A percentile compares a stretch with the other conserved stretches of the same genome.
Conservation (phyloP, 768 basidiomycete genomes). For the Hericium erinaceus region DNA sequence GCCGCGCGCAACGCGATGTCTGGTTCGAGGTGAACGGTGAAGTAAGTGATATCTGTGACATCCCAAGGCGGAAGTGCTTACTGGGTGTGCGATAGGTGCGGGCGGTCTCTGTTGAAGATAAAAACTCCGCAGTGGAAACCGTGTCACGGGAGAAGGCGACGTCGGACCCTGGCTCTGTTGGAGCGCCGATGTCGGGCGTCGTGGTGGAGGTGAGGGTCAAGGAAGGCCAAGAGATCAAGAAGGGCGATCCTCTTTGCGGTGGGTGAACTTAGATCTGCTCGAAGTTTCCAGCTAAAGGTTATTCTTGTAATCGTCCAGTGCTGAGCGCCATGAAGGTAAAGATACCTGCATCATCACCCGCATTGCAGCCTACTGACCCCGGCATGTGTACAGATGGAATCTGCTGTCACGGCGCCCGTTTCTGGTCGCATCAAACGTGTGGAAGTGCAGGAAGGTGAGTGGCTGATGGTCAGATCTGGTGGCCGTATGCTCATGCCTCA, state of each 20-base stretch:
- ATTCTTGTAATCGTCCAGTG: conserved; percentile 34
- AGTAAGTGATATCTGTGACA: conserved; percentile 32
- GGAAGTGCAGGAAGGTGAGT: conserved; percentile 73
- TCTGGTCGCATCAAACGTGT: conserved; percentile 95
- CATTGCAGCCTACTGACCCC: conserved; percentile 12
- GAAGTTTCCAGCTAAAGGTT: conserved; percentile 15
- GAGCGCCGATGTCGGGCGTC: conserved; percentile 96
- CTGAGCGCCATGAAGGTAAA: conserved; percentile 94
- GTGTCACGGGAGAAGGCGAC: conserved; percentile 93
- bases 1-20: conserved; percentile 87
- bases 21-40: conserved; percentile 99
- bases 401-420: conserved; percentile 90
- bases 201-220: conserved; percentile 97
- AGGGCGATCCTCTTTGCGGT: conserved; percentile 93
- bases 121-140: conserved; percentile 93
- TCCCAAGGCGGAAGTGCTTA: background rate
- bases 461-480: background rate
- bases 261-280: conserved; percentile 26
- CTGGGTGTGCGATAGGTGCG: conserved; percentile 51
- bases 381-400: conserved; percentile 73
- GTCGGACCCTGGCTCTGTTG: conserved; percentile 90
- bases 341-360: conserved; percentile 5
- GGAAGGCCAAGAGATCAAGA: conserved; percentile 96
- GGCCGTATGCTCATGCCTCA: background rate
- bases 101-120: conserved; percentile 92